phyloP scores from a whole-genome alignment of 345 rosid species.

The Brassica nigra region DNA sequence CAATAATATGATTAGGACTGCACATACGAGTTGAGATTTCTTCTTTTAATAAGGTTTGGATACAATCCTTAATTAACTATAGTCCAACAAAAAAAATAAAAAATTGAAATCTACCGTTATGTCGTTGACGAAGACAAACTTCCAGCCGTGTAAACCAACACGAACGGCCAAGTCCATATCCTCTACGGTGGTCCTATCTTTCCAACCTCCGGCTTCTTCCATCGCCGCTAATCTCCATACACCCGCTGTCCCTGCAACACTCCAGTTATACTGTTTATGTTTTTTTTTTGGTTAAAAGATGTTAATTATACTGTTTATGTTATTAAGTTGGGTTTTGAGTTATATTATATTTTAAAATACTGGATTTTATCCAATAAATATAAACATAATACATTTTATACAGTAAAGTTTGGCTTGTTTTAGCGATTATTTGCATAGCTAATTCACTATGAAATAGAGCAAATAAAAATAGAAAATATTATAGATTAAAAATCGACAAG shows the following conservation, averaged over 20 bases:
- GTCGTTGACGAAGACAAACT: conserved; percentile 84
- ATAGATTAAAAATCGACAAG: neutral
- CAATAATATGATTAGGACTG: conserved; percentile 14
- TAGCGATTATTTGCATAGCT: neutral
- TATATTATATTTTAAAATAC: neutral
- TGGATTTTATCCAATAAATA: neutral
- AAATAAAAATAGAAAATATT: neutral
- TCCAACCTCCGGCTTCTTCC: conserved; percentile 99
- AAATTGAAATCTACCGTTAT: conserved; percentile 51
- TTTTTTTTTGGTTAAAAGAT: neutral
- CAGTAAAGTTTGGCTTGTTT: neutral
- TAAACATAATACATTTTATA: neutral
- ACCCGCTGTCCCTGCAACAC: conserved; percentile 77
- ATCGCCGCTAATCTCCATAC: conserved; percentile 96
- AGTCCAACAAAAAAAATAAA: neutral
- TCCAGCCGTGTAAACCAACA: conserved; percentile 92
- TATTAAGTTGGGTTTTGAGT: neutral
- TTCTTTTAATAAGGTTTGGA: neutral
- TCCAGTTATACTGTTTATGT: neutral
- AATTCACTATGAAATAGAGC: neutral
- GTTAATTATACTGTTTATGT: too few relatives aligned
- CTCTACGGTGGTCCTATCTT: conserved; percentile 97
- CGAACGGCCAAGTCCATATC: conserved; percentile 99
- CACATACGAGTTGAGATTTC: neutral
- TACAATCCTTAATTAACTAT: neutral